phyloP scores from a whole-genome alignment of 225 moss, liverwort and hornwort species.

The Rhytidiadelphus loreus region DNA sequence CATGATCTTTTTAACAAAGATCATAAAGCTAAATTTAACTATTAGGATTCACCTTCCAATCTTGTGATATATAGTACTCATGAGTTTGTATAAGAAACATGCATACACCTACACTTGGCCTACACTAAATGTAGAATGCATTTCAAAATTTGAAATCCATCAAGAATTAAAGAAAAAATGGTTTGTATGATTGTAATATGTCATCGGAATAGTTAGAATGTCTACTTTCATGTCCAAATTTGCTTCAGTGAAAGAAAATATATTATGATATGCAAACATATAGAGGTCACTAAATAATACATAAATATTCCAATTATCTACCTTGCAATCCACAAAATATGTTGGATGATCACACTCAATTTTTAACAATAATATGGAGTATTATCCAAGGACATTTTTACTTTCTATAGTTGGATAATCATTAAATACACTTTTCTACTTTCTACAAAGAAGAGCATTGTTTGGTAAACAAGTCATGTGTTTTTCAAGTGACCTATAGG shows the following conservation, averaged over 20 bases:
- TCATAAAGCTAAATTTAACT: not conserved
- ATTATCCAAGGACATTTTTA: rapidly evolving
- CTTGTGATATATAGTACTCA: not conserved
- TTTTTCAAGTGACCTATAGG: not conserved
- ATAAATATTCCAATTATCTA: not conserved
- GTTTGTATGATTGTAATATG: too few relatives aligned
- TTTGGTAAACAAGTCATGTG: rapidly evolving
- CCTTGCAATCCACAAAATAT: not conserved
- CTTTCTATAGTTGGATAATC: rapidly evolving
- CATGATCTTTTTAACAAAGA: not conserved
- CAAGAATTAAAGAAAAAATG: not conserved
- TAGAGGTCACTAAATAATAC: too few relatives aligned
- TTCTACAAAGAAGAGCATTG: not conserved
- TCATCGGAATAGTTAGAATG: too few relatives aligned
- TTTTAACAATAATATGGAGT: not conserved
- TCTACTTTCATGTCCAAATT: not conserved
- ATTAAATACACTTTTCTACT: not conserved
- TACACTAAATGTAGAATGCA: rapidly evolving
- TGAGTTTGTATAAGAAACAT: too few relatives aligned
- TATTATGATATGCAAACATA: too few relatives aligned
- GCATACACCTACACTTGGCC: not conserved
- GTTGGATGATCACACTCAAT: rapidly evolving
- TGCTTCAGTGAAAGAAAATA: too few relatives aligned
- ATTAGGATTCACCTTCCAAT: not conserved
- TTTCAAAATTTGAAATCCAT: not conserved